phyloP scores from a whole-genome alignment of 345 rosid genomes.

The Camelina hispida region DNA sequence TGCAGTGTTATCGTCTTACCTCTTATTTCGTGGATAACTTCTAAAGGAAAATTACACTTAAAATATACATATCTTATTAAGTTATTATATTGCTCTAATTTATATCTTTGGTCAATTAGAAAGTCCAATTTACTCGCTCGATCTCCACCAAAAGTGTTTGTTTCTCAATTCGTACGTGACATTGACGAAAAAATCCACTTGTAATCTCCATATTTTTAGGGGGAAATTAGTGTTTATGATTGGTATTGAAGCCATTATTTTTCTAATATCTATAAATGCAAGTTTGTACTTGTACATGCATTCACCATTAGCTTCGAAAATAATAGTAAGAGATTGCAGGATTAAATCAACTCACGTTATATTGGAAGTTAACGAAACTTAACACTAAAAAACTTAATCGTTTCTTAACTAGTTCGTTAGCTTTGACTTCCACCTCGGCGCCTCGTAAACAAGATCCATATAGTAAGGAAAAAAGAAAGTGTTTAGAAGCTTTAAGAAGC shows the following conservation, averaged over 20 bases:
- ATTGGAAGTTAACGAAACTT: neutral
- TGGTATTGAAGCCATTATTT: neutral
- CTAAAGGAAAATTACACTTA: neutral
- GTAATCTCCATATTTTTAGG: constrained; percentile 2
- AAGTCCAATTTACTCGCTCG: neutral
- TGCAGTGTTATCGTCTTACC: neutral
- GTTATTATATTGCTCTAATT: neutral
- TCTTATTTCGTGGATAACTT: neutral
- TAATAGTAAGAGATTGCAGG: too few relatives aligned
- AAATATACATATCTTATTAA: neutral
- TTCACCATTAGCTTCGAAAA: too few relatives aligned
- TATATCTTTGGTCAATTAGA: neutral
- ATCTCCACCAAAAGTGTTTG: neutral
- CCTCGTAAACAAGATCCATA: neutral
- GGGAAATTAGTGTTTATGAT: neutral
- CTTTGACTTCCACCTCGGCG: neutral
- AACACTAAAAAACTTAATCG: neutral
- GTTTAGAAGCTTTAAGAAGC: constrained; percentile 7
- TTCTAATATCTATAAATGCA: too few relatives aligned
- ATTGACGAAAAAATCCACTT: neutral
- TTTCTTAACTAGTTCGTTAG: neutral
- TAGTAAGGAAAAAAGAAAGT: neutral
- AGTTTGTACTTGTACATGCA: too few relatives aligned
- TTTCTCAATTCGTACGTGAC: neutral
- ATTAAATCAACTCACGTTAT: neutral